Evolutionary conservation across 345 rosid species (phyloP), one percentile per base, ranked within the genome.

Genomic region (Populus tremula): DNA sequence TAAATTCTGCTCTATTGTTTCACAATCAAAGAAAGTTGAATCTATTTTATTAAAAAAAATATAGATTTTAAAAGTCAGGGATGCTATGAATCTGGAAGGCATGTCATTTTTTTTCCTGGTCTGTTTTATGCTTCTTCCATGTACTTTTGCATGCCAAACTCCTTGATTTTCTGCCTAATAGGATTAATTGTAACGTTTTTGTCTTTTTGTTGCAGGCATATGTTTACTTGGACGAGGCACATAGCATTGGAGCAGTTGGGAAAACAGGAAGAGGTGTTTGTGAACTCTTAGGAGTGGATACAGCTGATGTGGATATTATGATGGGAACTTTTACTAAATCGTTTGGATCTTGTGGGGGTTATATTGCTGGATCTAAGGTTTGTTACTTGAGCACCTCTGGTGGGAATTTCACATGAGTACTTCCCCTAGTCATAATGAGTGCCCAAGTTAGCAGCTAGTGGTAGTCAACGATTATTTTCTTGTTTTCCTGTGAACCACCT

Each of bases 321-420:
- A 96, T 96, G 99, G 98, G 99, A 90, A 96, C 97, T 82, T 96
- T 96, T 83, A 87, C 98, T 2, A 96, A 96, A 83, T 93, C 99
- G n/a, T 96, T 96, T 75, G 99, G 97, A 41, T 96, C 99, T 54
- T 93, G 92, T 82, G 99, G 99, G 76, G 99, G 99, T 70, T 96
- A 93, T 77, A 91, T 93, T 89, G 96, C 97, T 61, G 98, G 95
- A 76, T 96, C 97, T 59, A 90, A 93, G 98, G 99, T 96, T 73
- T 73, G 82, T 72, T 65, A 25, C 59, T 21, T 61, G 27, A 25
- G 45, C 77, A 50, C 23, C 38, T 64, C 29, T 50, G 43, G 29
- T 3, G 56, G 56, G 43, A 20, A 10, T 2, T 71, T 71, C 35
- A 14, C 45, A 33, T n/a, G 20, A 56, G 43, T 35, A 29, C 36